These are phyloP conservation scores for Aspergillus hancockii DNA, from an alignment of 495 filamentous ascomycete genomes.

Conservation along the genomic window DNA sequence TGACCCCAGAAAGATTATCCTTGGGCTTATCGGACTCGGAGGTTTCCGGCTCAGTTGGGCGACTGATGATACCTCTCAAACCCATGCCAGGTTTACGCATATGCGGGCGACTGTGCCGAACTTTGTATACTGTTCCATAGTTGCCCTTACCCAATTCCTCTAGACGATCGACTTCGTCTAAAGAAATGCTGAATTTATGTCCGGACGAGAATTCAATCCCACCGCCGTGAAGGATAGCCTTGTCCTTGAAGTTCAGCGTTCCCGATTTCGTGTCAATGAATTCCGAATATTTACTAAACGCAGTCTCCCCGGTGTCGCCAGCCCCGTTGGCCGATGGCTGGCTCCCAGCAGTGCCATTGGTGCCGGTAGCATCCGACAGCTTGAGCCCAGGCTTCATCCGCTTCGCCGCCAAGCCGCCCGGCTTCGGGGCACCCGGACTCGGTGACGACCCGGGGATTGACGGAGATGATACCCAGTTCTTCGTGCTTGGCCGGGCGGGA, in stretches of 20 bases:
- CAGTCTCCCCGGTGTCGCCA: constrained; percentile 51
- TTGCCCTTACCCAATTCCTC: constrained; percentile 98
- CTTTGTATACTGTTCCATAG: constrained; percentile 97
- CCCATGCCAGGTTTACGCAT: constrained; percentile 80
- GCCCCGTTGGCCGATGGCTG: constrained; percentile 18
- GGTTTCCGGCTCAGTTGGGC: constrained; percentile 30
- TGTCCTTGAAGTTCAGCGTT: constrained; percentile 89
- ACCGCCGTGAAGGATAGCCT: constrained; percentile 81
- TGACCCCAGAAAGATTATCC: constrained; percentile 59
- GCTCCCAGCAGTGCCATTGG: constrained; percentile 25
- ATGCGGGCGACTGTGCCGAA: constrained; percentile 78
- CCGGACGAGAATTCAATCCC: constrained; percentile 92
- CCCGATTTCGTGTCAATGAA: constrained; percentile 91
- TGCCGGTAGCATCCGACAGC: constrained; percentile 50
- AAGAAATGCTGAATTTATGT: constrained; percentile 86
- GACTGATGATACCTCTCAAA: constrained; percentile 60
- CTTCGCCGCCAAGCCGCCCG: constrained; percentile 54
- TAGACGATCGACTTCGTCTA: constrained; percentile 92
- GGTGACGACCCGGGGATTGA: constrained; percentile 31
- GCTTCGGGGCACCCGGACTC: constrained; percentile 39
- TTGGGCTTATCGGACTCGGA: constrained; percentile 20
- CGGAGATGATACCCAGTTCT: constrained; percentile 56
- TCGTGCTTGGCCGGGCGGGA: constrained; percentile 37
- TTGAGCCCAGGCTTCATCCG: constrained; percentile 53
- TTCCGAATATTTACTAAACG: constrained; percentile 88